Conservation (phyloP, 2,329 filamentous ascomycete species). For the Cercospora janseana region DNA sequence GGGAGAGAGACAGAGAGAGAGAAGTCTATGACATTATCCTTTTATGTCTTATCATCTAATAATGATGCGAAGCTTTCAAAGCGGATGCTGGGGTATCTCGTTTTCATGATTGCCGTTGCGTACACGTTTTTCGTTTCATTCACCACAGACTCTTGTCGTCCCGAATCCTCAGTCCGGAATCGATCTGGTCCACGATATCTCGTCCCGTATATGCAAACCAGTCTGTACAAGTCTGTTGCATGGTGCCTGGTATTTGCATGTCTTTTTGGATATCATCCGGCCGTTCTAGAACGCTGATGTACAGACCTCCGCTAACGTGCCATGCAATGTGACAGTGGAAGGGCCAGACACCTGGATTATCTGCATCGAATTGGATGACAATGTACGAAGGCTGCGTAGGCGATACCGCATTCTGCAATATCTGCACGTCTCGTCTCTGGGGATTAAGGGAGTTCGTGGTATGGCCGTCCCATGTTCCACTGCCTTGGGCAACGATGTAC, state of each 20-base stretch:
- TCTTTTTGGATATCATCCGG: constrained; percentile 29
- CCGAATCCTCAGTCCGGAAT: constrained; percentile 31
- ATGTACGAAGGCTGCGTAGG: constrained; percentile 35
- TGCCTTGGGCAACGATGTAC: constrained; percentile 44
- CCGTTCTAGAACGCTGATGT: constrained; percentile 36
- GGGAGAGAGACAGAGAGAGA: too few relatives aligned
- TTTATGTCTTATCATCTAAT: too few relatives aligned
- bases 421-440: constrained; percentile 52
- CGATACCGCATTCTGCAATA: constrained; percentile 41
- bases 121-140: background rate
- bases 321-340: constrained; percentile 40
- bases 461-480: constrained; percentile 40
- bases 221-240: constrained; percentile 37
- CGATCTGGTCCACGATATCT: constrained; percentile 36
- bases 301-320: constrained; percentile 36
- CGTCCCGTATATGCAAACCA: constrained; percentile 37
- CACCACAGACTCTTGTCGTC: background rate
- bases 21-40: too few relatives aligned
- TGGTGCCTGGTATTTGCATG: constrained; percentile 32
- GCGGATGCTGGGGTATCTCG: background rate
- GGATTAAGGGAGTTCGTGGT: constrained; percentile 50
- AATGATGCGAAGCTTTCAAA: background rate
- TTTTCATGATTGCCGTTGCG: background rate
- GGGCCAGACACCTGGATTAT: constrained; percentile 50
- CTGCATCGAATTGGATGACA: constrained; percentile 47